A percentile compares a stretch with the other conserved stretches of the same genome.
Conservation (phyloP, 768 basidiomycete genomes). For the Pleurotus tuber-regium region DNA sequence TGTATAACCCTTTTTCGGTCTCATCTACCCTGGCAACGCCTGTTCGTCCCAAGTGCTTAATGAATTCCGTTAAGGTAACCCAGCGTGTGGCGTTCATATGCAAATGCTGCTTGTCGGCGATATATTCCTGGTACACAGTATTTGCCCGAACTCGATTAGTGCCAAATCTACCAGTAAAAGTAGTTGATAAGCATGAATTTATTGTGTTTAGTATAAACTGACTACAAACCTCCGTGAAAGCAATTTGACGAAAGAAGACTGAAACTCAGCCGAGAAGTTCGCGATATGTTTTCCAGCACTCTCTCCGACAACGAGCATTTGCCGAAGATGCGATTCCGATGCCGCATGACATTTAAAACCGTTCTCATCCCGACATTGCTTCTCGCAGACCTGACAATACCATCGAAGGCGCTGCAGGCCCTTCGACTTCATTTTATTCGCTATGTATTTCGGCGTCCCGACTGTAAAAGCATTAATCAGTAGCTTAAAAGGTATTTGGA, state of each 20-base stretch:
- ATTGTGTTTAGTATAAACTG: background rate
- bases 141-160: constrained; percentile 96
- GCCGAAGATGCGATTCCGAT: constrained; percentile 88
- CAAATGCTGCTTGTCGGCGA: constrained; percentile 87
- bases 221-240: constrained; percentile 75
- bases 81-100: constrained; percentile 99
- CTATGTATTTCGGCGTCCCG: constrained; percentile 85
- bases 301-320: constrained; percentile 97
- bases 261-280: constrained; percentile 86
- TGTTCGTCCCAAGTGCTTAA: constrained; percentile 80
- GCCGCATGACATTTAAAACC: constrained; percentile 95
- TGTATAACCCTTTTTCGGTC: constrained; percentile 98
- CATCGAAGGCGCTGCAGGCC: constrained; percentile 93
- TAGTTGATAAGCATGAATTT: constrained; percentile 1
- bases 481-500: background rate
- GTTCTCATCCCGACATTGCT: constrained; percentile 98
- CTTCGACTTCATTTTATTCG: constrained; percentile 97
- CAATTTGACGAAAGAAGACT: constrained; percentile 87
- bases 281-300: constrained; percentile 89
- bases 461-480: constrained; percentile 37
- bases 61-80: constrained; percentile 97
- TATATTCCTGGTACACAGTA: constrained; percentile 96
- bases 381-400: constrained; percentile 99
- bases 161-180: constrained; percentile 58
- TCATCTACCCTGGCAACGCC: constrained; percentile 94